A percentile compares a stretch with the other conserved stretches of the same genome.
phyloP scores from a whole-genome alignment of 2,329 filamentous ascomycete species.

The Venturia effusa region DNA sequence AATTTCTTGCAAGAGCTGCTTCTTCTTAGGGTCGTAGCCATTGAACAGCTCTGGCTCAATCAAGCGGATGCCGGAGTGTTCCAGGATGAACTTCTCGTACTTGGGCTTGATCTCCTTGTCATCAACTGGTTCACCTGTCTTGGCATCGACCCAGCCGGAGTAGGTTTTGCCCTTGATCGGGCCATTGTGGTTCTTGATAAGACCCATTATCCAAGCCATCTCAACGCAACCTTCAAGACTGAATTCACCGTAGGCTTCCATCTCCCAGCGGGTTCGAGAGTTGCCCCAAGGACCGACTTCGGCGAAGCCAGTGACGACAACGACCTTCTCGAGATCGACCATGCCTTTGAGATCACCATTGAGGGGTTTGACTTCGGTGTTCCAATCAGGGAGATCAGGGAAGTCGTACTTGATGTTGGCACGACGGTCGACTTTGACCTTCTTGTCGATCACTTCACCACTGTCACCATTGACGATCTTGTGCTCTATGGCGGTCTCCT shows the following conservation, averaged over 20 bases:
- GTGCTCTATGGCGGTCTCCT: conserved; percentile 93
- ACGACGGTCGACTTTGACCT: conserved; percentile 82
- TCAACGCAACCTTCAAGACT: conserved; percentile 96
- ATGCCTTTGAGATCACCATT: conserved; percentile 87
- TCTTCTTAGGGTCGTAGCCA: conserved; percentile 96
- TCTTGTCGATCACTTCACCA: conserved; percentile 88
- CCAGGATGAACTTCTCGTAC: conserved; percentile 93
- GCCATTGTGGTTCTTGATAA: conserved; percentile 98
- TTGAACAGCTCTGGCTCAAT: conserved; percentile 96
- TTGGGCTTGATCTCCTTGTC: conserved; percentile 97
- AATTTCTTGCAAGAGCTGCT: conserved; percentile 94
- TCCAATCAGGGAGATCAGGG: conserved; percentile 82
- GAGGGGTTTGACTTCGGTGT: conserved; percentile 78
- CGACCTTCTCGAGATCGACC: conserved; percentile 97
- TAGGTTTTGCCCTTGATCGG: conserved; percentile 93
- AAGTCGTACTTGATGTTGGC: conserved; percentile 99
- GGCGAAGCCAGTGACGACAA: conserved; percentile 92
- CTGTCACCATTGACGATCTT: conserved; percentile 92
- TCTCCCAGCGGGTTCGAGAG: conserved; percentile 95
- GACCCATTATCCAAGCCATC: conserved; percentile 99
- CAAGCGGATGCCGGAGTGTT: conserved; percentile 92
- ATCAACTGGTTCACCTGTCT: conserved; percentile 88
- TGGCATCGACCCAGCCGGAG: conserved; percentile 91
- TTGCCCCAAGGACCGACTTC: conserved; percentile 98
- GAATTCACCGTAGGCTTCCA: conserved; percentile 95